Base-by-base conservation (phyloP, 2,329 filamentous ascomycete genomes). In the Phyllosticta citriasiana region DNA sequence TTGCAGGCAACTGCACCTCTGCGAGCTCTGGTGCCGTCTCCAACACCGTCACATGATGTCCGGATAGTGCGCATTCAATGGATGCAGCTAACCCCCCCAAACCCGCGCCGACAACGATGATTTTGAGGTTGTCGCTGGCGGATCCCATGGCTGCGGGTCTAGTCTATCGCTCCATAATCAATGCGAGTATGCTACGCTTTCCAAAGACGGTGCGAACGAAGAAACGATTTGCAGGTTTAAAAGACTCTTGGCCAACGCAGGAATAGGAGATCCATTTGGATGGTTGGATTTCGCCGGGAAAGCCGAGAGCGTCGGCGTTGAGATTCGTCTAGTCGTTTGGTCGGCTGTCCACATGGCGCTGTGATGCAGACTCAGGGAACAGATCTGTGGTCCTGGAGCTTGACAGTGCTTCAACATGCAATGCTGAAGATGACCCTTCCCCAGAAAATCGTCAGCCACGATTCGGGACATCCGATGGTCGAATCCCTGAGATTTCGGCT, bases 11-110 rank as follows among this genome's bases (percentile, higher is more conserved):
- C 30, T 25, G 63, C 73, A 76, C 74, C 64, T 79, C 77, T 57
- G 74, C 73, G 8, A 79, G 70, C 65, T 75, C 70, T 57, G 66
- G 65, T 5, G 77, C 74, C 12, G 71, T 68, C 65, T 79, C 77
- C 2, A 79, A 67, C 1, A 79, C 73, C 0, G 73, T 77, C 2
- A 79, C 73, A 14, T 67, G 65, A 51, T 73, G 73, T 1, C 75
- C 75, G 27, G 73, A 71, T 6, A 73, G 67, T 25, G 74, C 72
- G 33, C 75, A 72, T 62, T 76, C 73, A 58, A 78, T 77, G 8
- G 76, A 72, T 19, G 77, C 74, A 16, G 76, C 74, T 8, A 78
- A 69, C 9, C 76, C 76, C 2, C 74, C 75, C 26, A 78, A 70
- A 5, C 76, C 76, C 19, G 74, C 75, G 24, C 76, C 76, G 0